Conservation (phyloP, 2,329 filamentous ascomycete genomes). For the Paramyrothecium sp. region DNA sequence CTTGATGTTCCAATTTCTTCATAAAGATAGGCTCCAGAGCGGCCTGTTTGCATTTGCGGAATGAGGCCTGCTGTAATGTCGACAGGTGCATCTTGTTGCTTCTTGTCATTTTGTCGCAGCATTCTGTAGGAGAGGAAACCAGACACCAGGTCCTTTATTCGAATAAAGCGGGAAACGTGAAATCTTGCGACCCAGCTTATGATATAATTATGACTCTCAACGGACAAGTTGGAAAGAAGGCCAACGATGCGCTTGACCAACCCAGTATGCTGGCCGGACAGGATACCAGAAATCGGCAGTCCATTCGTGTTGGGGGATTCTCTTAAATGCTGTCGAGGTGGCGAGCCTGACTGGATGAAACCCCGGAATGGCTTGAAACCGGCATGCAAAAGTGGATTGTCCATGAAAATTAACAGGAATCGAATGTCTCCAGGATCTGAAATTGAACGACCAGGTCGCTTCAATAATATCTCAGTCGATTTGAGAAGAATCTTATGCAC, state of each 20-base stretch:
- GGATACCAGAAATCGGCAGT: conserved; percentile 35
- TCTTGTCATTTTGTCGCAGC: conserved; percentile 67
- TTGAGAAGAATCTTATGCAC: conserved; percentile 71
- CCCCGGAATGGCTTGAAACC: conserved; percentile 39
- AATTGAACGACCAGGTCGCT: conserved; percentile 71
- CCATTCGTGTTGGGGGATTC: conserved; percentile 11
- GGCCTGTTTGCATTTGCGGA: conserved; percentile 68
- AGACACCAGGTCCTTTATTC: conserved; percentile 72
- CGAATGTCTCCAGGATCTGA: conserved; percentile 68
- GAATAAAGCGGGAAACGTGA: conserved; percentile 65
- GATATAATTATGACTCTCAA: conserved; percentile 73
- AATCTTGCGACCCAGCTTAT: conserved; percentile 77
- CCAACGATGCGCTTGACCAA: conserved; percentile 85
- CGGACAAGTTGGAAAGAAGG: conserved; percentile 71
- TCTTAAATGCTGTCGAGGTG: conserved; percentile 6
- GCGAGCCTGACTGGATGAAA: conserved; percentile 29
- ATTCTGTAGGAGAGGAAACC: conserved; percentile 82
- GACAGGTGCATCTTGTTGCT: conserved; percentile 50
- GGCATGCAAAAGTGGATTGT: conserved; percentile 71
- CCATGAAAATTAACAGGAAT: conserved; percentile 75
- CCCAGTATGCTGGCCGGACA: conserved; percentile 70
- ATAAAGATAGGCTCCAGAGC: conserved; percentile 69
- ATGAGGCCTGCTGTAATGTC: conserved; percentile 68
- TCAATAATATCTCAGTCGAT: conserved; percentile 74
- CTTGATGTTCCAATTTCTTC: conserved; percentile 65